Base-by-base conservation (phyloP, 2,329 filamentous ascomycete species). In the Davidsoniella virescens region DNA sequence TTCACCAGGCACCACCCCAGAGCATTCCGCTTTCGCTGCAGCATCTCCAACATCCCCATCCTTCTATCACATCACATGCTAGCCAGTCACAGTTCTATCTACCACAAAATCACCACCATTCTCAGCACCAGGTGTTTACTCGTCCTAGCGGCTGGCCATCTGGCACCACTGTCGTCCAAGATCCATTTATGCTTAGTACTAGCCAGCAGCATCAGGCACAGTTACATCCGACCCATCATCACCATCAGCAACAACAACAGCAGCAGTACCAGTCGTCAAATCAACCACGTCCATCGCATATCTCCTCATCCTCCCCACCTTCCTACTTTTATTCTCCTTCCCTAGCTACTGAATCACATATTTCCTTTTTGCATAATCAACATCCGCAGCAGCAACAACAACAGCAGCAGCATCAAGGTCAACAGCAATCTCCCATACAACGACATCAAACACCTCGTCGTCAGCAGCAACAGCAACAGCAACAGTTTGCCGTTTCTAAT, bases 141-240 rank as follows among this genome's bases (percentile, higher is more conserved):
- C 44, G 18, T 16, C 26, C 42, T 26, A 20, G 20, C 26, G 41
- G 39, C 16, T 51, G 49, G 49, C 38, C 39, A 40, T 42, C 49
- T 51, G 49, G 29, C 44, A 38, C 49, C 49, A 51, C 49, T 51
- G 44, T 47, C 44, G 38, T 51, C 26, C 44, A 47, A 47, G 44
- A 38, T 25, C 26, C 49, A 41, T 51, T 47, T 33, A n/a, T 51
- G 5, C 18, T 47, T 18, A 44, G 44, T 42, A 44, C 29, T 25
- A 23, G n/a, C 14, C 29, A 33, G 4, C 48, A 50, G 41, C 48
- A 50, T 9, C 48, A 50, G 38, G 41, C 2, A 26, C 48, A 50
- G 41, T 50, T 50, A 38, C 48, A 50, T 50, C 48, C 44, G 3
- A 33, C 29, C 12, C 23, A 46, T 9, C 44, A 38, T 6, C 44